Percentiles rank a stretch among this genome's conserved stretches.
phyloP scores from a whole-genome alignment of 305 asterid species.

The Monarda citriodora region DNA sequence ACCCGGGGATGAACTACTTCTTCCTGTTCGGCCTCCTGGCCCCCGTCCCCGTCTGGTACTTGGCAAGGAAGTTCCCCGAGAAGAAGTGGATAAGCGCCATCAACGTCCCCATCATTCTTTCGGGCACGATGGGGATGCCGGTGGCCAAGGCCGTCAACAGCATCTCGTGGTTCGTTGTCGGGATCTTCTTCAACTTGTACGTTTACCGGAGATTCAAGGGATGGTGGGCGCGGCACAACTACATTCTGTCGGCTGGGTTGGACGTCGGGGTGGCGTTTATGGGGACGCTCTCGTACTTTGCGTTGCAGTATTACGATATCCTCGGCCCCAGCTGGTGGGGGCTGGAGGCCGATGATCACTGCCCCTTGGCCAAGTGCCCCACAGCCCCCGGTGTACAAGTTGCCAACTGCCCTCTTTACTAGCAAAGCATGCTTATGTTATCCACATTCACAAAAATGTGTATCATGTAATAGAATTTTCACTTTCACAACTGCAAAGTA shows the following conservation, averaged over 20 bases:
- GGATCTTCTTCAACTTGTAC: slow-evolving; percentile 49
- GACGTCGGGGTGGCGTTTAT: slow-evolving; percentile 78
- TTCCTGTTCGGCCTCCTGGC: slow-evolving; percentile 63
- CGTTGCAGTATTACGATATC: slow-evolving; percentile 38
- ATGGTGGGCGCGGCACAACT: slow-evolving; percentile 80
- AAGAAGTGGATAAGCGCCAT: slow-evolving; percentile 57
- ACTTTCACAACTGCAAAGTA: neutral
- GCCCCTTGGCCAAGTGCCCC: slow-evolving; percentile 58
- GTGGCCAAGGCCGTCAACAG: slow-evolving; percentile 55
- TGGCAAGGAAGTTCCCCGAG: slow-evolving; percentile 49
- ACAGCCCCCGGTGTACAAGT: slow-evolving; percentile 49
- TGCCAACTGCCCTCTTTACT: slow-evolving; percentile 41
- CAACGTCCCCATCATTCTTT: slow-evolving; percentile 52
- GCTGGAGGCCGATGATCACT: slow-evolving; percentile 50
- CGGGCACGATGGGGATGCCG: slow-evolving; percentile 56
- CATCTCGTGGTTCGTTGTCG: slow-evolving; percentile 52
- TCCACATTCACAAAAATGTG: neutral
- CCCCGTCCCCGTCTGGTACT: slow-evolving; percentile 64
- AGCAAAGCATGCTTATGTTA: neutral
- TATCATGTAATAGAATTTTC: neutral
- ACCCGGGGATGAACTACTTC: slow-evolving; percentile 64
- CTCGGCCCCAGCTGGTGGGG: slow-evolving; percentile 75
- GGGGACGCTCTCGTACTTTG: slow-evolving; percentile 50
- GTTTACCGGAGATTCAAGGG: slow-evolving; percentile 45
- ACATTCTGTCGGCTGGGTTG: slow-evolving; percentile 55